Evolutionary conservation across 2,329 filamentous ascomycete genomes (phyloP), one percentile per base, ranked within the genome.

Genomic region (Penicillium sp.): DNA sequence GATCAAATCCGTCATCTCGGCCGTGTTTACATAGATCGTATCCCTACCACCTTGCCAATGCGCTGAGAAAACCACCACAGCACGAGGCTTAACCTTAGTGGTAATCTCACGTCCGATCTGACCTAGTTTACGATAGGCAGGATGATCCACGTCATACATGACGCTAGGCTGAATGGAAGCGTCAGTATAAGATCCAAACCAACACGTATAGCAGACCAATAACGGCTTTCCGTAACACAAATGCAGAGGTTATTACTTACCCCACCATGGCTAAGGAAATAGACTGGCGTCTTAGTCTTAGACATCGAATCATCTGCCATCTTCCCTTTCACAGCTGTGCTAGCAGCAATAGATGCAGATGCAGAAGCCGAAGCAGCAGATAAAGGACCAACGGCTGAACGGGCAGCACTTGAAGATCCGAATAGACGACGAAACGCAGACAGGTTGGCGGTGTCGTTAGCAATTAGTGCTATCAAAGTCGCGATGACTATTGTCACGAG

Each of bases 31-130:
- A 65, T 87, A 78, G 59, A 91, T 82, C 3, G 76, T 79, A 63
- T 81, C 76, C 39, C 74, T 73, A 1, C 68, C 53, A 7, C 81
- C 85, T 74, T 90, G 86, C 89, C 90, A 92, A 72, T 93, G 89
- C 1, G 88, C 90, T 1, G 89, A 91, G 69, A 93, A 88, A 26
- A 91, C 86, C 1, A 92, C 85, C 16, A 92, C 82, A 2, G 88
- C 90, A 60, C 84, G 86, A 1, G 89, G 89, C 65, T 86, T 87
- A 44, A 91, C 84, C 59, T 85, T 83, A 27, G 82, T 77, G 0
- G 87, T 90, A 68, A 92, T 90, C 66, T 91, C 88, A 8, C 73
- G 79, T 43, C 89, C 89, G 52, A 91, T 86, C 24, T 79, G 71
- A 63, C 87, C 82, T 5, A 92, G 82, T 53, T 87, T 77, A 4